phyloP scores from a whole-genome alignment of 2,329 filamentous ascomycete species.

The Xylaria multiplex region DNA sequence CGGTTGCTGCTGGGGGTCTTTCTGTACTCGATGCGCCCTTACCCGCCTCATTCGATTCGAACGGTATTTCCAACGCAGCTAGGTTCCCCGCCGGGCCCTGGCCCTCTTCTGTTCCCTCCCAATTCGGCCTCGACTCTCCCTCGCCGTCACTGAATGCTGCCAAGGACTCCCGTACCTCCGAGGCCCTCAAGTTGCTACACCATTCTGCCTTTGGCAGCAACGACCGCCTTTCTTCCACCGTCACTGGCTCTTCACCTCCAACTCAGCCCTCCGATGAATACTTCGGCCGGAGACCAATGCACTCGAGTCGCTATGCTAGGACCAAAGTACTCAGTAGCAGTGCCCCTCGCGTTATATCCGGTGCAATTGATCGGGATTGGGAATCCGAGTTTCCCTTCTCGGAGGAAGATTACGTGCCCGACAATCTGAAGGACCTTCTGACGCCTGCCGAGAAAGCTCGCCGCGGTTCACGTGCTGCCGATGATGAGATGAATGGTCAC shows the following conservation, averaged over 20 bases:
- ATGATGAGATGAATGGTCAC: conserved; percentile 59
- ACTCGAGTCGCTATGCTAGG: conserved; percentile 74
- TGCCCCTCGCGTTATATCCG: conserved; percentile 71
- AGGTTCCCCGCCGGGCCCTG: conserved; percentile 81
- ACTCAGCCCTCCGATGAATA: conserved; percentile 61
- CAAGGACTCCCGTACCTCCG: conserved; percentile 69
- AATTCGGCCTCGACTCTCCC: conserved; percentile 89
- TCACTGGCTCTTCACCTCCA: conserved; percentile 51
- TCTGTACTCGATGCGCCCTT: conserved; percentile 93
- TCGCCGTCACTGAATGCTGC: conserved; percentile 75
- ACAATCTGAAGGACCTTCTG: conserved; percentile 71
- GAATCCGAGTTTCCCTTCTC: conserved; percentile 75
- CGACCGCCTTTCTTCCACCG: conserved; percentile 67
- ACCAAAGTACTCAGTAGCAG: conserved; percentile 75
- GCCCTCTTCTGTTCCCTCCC: conserved; percentile 90
- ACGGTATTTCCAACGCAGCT: conserved; percentile 91
- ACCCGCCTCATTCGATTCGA: conserved; percentile 94
- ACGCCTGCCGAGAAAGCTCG: conserved; percentile 75
- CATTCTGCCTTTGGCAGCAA: conserved; percentile 74
- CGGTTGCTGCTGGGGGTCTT: conserved; percentile 74
- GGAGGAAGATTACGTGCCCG: conserved; percentile 89
- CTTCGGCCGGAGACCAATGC: conserved; percentile 77
- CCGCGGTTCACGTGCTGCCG: conserved; percentile 67
- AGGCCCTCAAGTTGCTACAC: conserved; percentile 71
- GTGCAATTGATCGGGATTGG: conserved; percentile 72